These are phyloP conservation scores for Ganoderma lucidum DNA, from an alignment of 1,284 basidiomycete species.

Conservation along the genomic window DNA sequence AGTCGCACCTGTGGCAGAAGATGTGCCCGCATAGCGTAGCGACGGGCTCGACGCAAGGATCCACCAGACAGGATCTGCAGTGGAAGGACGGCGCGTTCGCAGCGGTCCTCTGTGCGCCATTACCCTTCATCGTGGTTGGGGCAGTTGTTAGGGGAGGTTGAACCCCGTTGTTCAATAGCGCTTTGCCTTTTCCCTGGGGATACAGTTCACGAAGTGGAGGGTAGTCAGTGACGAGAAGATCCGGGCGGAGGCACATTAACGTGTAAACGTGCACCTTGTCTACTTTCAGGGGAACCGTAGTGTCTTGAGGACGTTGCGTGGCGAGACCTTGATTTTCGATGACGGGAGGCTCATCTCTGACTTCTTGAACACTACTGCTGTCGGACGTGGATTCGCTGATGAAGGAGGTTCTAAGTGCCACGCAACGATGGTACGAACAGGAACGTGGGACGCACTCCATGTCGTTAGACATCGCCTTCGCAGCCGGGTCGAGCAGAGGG, in stretches of 20 bases:
- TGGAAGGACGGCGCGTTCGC: slow-evolving; percentile 13
- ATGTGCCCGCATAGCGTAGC: slow-evolving; percentile 23
- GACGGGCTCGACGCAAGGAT: slow-evolving; percentile 25
- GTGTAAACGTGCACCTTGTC: not conserved
- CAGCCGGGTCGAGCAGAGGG: not conserved
- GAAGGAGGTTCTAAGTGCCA: not conserved
- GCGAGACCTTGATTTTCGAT: not conserved
- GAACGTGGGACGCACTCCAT: not conserved
- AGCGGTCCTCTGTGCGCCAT: not conserved
- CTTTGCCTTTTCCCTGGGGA: not conserved
- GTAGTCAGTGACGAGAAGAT: not conserved
- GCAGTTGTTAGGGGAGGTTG: not conserved
- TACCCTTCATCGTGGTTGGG: not conserved
- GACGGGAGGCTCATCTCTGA: not conserved
- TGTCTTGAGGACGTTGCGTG: not conserved
- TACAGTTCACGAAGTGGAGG: not conserved
- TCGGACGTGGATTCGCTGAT: not conserved
- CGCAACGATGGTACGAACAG: not conserved
- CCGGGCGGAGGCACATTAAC: too few relatives aligned
- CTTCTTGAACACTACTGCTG: not conserved
- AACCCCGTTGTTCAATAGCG: not conserved
- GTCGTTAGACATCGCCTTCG: not conserved
- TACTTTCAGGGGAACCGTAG: not conserved
- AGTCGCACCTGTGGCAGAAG: slow-evolving; percentile 11
- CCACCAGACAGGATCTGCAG: slow-evolving; percentile 20